These are phyloP conservation scores for Lentinula sp. DNA, from an alignment of 768 basidiomycete genomes.

Conservation along the genomic window DNA sequence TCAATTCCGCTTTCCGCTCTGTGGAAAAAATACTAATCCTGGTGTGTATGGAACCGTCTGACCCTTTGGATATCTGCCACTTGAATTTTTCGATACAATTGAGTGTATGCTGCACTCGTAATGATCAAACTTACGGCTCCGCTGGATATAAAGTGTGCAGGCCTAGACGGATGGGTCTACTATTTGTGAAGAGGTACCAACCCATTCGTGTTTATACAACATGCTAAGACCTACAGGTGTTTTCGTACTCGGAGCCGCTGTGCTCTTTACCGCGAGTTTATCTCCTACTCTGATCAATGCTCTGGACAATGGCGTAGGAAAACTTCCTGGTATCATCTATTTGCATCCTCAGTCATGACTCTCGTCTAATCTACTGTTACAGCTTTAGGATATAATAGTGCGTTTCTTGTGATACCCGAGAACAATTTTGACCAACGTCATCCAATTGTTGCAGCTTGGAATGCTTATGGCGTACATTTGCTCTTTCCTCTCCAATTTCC, in stretches of 20 bases:
- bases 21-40: no score
- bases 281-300: background rate
- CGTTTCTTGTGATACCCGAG: slow-evolving; percentile 10
- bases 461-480: slow-evolving; percentile 34
- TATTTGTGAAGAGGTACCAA: no score
- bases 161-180: no score
- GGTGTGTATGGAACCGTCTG: no score
- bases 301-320: slow-evolving; percentile 7
- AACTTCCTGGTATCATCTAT: slow-evolving; percentile 5
- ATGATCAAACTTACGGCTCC: no score
- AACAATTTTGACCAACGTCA: background rate
- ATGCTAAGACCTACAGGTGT: background rate
- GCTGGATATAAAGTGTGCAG: no score
- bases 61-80: no score
- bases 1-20: no score
- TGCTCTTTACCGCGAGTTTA: background rate
- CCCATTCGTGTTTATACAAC: background rate
- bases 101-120: no score
- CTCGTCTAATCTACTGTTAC: background rate
- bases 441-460: slow-evolving; percentile 34
- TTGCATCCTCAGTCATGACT: background rate
- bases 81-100: no score
- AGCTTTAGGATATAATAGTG: slow-evolving; percentile 43
- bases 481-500: background rate
- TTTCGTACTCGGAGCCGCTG: background rate